These are phyloP conservation scores for Trichophyton rubrum DNA, from an alignment of 2,329 filamentous ascomycete genomes.

Conservation along the genomic window DNA sequence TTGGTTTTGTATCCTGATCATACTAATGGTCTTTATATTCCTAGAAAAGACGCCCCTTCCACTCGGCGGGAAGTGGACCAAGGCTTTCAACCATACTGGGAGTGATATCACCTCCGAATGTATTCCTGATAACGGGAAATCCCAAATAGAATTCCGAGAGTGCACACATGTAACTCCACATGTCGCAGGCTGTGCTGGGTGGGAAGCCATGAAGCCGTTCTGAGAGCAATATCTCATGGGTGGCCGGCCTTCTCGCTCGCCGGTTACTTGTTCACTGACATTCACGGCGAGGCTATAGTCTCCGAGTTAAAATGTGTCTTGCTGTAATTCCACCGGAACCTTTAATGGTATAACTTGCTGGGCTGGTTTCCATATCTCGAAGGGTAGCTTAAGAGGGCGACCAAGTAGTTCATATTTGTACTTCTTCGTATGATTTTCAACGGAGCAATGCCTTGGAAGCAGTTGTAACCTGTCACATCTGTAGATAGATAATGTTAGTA, in stretches of 20 bases:
- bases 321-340: not conserved
- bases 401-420: slow-evolving; percentile 10
- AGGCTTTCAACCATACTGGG: slow-evolving; percentile 7
- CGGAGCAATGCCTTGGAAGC: slow-evolving; percentile 9
- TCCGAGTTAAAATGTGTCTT: not conserved
- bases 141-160: slow-evolving; percentile 8
- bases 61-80: slow-evolving; percentile 19
- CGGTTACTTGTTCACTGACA: slow-evolving; percentile 6
- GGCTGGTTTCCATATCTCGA: not conserved
- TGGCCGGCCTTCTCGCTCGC: slow-evolving; percentile 6
- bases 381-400: slow-evolving; percentile 8
- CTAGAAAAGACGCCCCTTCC: slow-evolving; percentile 14
- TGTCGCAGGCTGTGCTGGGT: slow-evolving; percentile 13
- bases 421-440: slow-evolving; percentile 8
- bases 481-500: slow-evolving; percentile 1
- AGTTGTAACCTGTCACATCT: slow-evolving; percentile 6
- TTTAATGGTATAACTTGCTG: not conserved
- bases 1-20: slow-evolving; percentile 15
- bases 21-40: slow-evolving; percentile 18
- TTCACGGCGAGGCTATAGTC: not conserved
- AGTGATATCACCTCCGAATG: not conserved
- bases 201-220: slow-evolving; percentile 9
- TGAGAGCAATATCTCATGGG: slow-evolving; percentile 10
- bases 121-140: not conserved
- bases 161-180: slow-evolving; percentile 13